A percentile compares a stretch with the other conserved stretches of the same genome.
Conservation (phyloP, 1,284 basidiomycete species). For the Caloboletus firmus region DNA sequence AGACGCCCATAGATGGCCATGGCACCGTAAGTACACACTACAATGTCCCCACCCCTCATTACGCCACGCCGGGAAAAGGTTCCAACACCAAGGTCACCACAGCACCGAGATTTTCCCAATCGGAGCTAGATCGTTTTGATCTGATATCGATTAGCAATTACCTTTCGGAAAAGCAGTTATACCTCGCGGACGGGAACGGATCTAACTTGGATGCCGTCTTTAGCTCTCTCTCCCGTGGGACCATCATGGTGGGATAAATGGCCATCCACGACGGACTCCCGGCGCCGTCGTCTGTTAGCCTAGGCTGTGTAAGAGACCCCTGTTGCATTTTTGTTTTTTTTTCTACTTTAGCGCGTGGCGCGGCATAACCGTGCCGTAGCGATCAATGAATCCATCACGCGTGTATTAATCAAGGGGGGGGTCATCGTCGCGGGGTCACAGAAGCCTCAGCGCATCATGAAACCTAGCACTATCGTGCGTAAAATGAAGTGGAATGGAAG, state of each 20-base stretch:
- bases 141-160: constrained; percentile 22
- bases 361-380: constrained; percentile 1
- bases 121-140: constrained; percentile 23
- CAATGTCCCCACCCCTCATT: not conserved
- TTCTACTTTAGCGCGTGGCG: constrained; percentile 1
- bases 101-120: constrained; percentile 2
- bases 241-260: not conserved
- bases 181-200: constrained; percentile 11
- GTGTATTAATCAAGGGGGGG: constrained; percentile 10
- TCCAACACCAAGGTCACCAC: not conserved
- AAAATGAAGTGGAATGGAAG: constrained; percentile 18
- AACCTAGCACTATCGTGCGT: constrained; percentile 2
- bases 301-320: constrained; percentile 5
- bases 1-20: constrained; percentile 12
- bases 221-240: not conserved
- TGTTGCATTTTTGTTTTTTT: not conserved
- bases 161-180: not conserved
- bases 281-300: not conserved
- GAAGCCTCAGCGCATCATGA: constrained; percentile 8
- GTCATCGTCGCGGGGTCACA: constrained; percentile 15
- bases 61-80: not conserved
- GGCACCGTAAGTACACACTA: not conserved
- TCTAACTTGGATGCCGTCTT: constrained; percentile 2
- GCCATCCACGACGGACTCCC: not conserved
- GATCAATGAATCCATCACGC: constrained; percentile 18